Evolutionary conservation across 2,329 filamentous ascomycete species (phyloP), one percentile per base, ranked within the genome.

Genomic region (Ceratocystis ficicola): DNA sequence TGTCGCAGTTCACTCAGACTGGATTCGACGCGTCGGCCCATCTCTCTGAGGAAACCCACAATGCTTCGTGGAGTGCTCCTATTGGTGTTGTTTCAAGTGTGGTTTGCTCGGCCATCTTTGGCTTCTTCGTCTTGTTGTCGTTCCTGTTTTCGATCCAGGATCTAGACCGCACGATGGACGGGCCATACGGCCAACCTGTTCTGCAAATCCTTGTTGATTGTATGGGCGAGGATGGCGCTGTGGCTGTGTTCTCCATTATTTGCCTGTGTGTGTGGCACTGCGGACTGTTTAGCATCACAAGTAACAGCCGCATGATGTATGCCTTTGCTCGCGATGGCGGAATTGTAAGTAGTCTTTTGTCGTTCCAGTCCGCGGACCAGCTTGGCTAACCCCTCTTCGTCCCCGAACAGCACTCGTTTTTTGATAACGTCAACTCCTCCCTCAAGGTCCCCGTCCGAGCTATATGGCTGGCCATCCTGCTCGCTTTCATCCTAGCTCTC

Each of bases 191-290:
- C 1, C 81, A 84, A 70, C 82, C 82, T 0, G 79, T 85, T 4
- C 73, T 84, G 3, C 81, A 84, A 72, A 84, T 85, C 48, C 75
- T 85, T 22, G 75, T 84, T 15, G 82, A 84, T 69, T 72, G 83
- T 2, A 81, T 82, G 67, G 81, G 81, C 2, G 77, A 81, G 65
- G 73, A 80, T 60, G 81, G 82, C 3, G 82, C 81, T 0, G 76
- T 84, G 7, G 81, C 76, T 1, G 71, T 84, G 5, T 83, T 84
- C 73, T 77, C 74, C 0, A 72, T 84, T 15, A 76, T 84, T 68
- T 83, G 84, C 69, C 73, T 84, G 41, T 84, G 82, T 66, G 80
- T 84, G 2, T 85, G 82, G 82, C 82, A 84, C 70, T 83, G 81
- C 67, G 82, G 82, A 0, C 75, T 84, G 0, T 84, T 85, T 70